These are phyloP conservation scores for Yamadazyma insecticola DNA, from an alignment of 805 yeast genomes.

Conservation along the genomic window DNA sequence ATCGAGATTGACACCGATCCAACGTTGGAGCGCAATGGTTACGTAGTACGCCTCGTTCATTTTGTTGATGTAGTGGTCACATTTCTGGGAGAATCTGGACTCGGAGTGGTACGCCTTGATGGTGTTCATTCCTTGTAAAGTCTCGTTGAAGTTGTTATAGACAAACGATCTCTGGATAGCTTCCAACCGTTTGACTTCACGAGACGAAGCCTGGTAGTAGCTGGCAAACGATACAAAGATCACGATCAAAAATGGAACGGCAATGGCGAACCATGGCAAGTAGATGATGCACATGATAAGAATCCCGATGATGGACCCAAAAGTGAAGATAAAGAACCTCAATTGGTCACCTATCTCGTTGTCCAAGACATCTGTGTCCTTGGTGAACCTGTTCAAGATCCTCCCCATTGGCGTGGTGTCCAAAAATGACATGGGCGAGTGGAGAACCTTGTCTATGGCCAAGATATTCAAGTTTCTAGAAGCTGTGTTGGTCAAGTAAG, in stretches of 20 bases:
- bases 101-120: constrained; percentile 30
- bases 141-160: constrained; percentile 36
- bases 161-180: constrained; percentile 37
- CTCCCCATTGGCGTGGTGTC: constrained; percentile 89
- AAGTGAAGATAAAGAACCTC: constrained; percentile 53
- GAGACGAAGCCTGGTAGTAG: constrained; percentile 32
- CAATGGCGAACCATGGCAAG: constrained; percentile 39
- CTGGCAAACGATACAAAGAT: constrained; percentile 24
- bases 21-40: constrained; percentile 33
- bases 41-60: constrained; percentile 36
- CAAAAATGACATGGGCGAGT: constrained; percentile 77
- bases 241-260: constrained; percentile 26
- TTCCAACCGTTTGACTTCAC: constrained; percentile 37
- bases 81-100: constrained; percentile 22
- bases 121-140: constrained; percentile 33
- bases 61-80: constrained; percentile 20
- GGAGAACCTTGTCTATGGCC: constrained; percentile 58
- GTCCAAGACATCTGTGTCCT: constrained; percentile 81
- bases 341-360: constrained; percentile 72
- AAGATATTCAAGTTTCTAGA: constrained; percentile 54
- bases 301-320: constrained; percentile 56
- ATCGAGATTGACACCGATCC: constrained; percentile 32
- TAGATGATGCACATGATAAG: constrained; percentile 30
- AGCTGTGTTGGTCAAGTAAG: constrained; percentile 46
- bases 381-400: constrained; percentile 78